These are phyloP conservation scores for Macadamia integrifolia DNA, from an alignment of 164 flowering plant species.

Conservation along the genomic window DNA sequence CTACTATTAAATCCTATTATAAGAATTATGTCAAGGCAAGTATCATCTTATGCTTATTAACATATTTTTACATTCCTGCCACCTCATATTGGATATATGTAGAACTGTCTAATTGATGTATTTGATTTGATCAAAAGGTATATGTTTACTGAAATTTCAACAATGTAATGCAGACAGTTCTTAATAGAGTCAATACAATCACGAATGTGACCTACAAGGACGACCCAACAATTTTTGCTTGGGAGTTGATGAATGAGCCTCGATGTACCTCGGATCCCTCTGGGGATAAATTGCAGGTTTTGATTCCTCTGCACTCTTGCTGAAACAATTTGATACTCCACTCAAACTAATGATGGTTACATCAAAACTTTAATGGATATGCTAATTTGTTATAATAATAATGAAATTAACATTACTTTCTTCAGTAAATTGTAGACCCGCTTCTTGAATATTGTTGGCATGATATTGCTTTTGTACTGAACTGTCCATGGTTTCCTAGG, in stretches of 20 bases:
- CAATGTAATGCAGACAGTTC: slow-evolving; percentile 42
- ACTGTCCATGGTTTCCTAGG: slow-evolving; percentile 22
- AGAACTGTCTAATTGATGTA: neutral
- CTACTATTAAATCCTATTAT: slow-evolving; percentile 65
- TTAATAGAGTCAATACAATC: slow-evolving; percentile 77
- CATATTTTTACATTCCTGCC: no score
- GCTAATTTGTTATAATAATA: no score
- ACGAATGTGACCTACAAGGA: slow-evolving; percentile 87
- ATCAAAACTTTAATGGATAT: no score
- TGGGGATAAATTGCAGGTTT: slow-evolving; percentile 74
- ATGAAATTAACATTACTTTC: no score
- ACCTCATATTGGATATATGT: neutral
- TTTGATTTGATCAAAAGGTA: neutral
- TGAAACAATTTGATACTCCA: neutral
- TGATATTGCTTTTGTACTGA: neutral
- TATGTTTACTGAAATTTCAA: neutral
- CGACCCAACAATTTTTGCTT: slow-evolving; percentile 89
- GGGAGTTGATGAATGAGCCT: slow-evolving; percentile 90
- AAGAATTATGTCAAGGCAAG: slow-evolving; percentile 80
- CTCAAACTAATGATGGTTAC: no score
- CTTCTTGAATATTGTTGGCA: no score
- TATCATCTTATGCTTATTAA: neutral
- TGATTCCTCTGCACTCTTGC: neutral
- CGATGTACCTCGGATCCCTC: slow-evolving; percentile 73
- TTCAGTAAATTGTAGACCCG: no score